Percentiles rank a stretch among this genome's conserved stretches.
Conservation (phyloP, 164 flowering plant genomes). For the Vitis rupestris region DNA sequence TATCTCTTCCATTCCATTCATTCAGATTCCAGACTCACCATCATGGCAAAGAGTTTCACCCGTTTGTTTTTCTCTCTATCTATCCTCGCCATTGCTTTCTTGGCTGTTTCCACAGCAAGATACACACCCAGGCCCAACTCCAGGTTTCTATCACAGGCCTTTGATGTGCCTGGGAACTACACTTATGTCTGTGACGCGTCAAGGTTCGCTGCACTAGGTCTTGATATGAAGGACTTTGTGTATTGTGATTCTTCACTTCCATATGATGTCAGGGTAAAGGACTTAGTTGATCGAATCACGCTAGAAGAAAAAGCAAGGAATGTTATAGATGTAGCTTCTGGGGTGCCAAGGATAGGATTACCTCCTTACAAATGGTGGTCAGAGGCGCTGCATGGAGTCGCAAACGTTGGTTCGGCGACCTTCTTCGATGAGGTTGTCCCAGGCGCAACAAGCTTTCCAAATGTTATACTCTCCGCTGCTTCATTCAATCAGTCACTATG, state of each 20-base stretch:
- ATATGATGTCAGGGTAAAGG: conserved; percentile 3
- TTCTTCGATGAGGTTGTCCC: conserved; percentile 9
- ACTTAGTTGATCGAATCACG: conserved; percentile 15
- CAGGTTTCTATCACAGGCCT: no score
- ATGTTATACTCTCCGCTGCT: conserved; percentile 15
- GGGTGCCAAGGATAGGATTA: conserved; percentile 8
- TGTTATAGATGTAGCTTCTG: not conserved
- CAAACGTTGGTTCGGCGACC: conserved; percentile 18
- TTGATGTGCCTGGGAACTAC: no score
- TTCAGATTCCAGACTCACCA: no score
- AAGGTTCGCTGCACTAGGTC: no score
- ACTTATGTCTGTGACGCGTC: no score
- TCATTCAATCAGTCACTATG: conserved; percentile 19
- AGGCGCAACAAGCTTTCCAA: conserved; percentile 20
- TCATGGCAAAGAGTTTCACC: no score
- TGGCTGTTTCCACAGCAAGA: no score
- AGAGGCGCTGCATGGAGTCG: conserved; percentile 20
- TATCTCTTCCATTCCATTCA: no score
- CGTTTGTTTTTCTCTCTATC: no score
- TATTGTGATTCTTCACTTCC: conserved; percentile 6
- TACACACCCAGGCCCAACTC: no score
- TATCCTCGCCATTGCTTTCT: no score
- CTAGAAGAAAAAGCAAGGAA: conserved; percentile 7
- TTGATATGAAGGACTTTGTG: not conserved
- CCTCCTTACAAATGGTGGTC: conserved; percentile 22